Evolutionary conservation across 176 grass and related monocot species (phyloP).

Genomic region (Eragrostis curvula): DNA sequence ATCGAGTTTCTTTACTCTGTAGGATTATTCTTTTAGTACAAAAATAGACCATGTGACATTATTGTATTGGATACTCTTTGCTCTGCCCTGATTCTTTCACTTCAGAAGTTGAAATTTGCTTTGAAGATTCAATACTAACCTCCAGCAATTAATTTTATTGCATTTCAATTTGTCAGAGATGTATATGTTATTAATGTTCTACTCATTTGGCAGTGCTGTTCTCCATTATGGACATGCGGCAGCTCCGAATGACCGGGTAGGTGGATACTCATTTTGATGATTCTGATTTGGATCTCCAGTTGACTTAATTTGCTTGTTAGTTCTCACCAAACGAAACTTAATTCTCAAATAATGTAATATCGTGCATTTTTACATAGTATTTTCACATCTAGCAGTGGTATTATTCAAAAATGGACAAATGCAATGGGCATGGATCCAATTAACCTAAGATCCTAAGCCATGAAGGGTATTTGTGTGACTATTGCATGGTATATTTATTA

Average conservation of each 20-base stretch:
- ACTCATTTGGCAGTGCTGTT: slow-evolving; percentile 74
- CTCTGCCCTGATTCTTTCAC: background rate
- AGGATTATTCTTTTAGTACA: background rate
- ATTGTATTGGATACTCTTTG: background rate
- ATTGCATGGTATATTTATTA: background rate
- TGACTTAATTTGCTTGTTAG: slow-evolving; percentile 28
- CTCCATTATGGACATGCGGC: slow-evolving; percentile 93
- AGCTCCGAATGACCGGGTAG: slow-evolving; percentile 98
- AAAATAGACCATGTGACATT: slow-evolving; percentile 7
- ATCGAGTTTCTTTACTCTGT: background rate
- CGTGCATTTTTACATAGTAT: slow-evolving; percentile 4
- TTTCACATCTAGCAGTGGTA: background rate
- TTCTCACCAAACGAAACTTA: slow-evolving; percentile 18
- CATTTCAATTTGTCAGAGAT: slow-evolving; percentile 36
- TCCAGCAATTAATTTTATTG: background rate
- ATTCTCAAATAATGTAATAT: background rate
- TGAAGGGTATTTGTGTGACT: background rate
- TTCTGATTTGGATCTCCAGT: slow-evolving; percentile 19
- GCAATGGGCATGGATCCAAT: background rate
- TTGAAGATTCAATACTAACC: slow-evolving; percentile 29
- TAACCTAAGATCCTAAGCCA: slow-evolving; percentile 11
- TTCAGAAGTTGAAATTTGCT: slow-evolving; percentile 5
- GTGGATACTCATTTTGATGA: slow-evolving; percentile 48
- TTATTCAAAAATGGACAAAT: background rate
- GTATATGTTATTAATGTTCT: slow-evolving; percentile 41